Evolutionary conservation across 176 grass and related monocot genomes (phyloP).

Genomic region (Ensete ventricosum): DNA sequence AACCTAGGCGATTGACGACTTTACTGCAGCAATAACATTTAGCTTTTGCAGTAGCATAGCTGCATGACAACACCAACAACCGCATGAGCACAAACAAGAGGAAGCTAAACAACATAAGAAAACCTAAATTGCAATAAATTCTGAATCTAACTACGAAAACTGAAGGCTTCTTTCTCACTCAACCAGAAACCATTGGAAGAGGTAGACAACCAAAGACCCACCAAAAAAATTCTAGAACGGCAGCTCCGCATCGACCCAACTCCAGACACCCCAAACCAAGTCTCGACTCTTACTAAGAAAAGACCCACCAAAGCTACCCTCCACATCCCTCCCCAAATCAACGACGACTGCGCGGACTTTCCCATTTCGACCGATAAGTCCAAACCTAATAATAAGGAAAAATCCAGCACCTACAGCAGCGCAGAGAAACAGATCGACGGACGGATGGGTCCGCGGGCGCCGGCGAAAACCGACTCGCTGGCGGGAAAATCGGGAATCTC

Average conservation of each 20-base stretch:
- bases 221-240: background rate
- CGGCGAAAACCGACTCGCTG: no score
- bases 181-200: background rate
- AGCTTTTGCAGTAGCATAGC: no score
- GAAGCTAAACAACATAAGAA: background rate
- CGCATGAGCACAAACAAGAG: background rate
- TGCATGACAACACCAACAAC: no score
- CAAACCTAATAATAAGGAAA: background rate
- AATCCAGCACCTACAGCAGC: constrained; percentile 1
- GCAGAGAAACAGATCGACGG: background rate
- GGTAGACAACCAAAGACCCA: background rate
- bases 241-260: background rate
- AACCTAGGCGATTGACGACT: no score
- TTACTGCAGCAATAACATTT: no score
- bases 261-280: background rate
- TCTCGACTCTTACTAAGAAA: background rate
- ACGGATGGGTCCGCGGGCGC: background rate
- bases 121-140: background rate
- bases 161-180: background rate
- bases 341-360: no score
- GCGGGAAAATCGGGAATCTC: background rate
- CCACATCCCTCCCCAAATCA: background rate
- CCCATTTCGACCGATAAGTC: no score
- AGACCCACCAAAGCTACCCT: background rate
- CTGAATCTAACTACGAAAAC: background rate